Percentiles rank a stretch among this genome's conserved stretches.
Evolutionary conservation across 2,329 filamentous ascomycete species (phyloP).

Genomic region (Catunica adiposa): DNA sequence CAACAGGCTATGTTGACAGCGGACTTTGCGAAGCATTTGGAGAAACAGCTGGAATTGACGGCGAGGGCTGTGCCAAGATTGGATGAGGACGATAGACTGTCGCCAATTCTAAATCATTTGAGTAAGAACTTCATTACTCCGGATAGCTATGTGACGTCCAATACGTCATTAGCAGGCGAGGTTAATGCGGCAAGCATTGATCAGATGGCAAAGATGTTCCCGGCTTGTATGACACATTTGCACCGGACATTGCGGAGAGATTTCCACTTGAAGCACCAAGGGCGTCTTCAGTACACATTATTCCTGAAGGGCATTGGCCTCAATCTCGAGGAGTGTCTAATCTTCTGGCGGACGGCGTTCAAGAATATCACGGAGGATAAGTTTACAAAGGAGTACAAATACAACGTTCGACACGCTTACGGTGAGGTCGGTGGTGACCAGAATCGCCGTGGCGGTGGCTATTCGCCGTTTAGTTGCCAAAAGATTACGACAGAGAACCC

Average conservation of each 20-base stretch:
- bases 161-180: conserved; percentile 46
- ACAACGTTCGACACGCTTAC: conserved; percentile 90
- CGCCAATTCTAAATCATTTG: conserved; percentile 53
- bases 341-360: conserved; percentile 85
- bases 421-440: conserved; percentile 88
- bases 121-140: conserved; percentile 91
- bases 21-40: conserved; percentile 66
- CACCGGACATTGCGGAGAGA: conserved; percentile 76
- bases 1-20: conserved; percentile 78
- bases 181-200: conserved; percentile 71
- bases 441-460: conserved; percentile 72
- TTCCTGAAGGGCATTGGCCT: conserved; percentile 95
- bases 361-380: conserved; percentile 77
- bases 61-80: conserved; percentile 79
- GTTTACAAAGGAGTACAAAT: conserved; percentile 95
- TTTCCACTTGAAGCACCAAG: conserved; percentile 81
- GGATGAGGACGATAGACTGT: conserved; percentile 87
- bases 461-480: conserved; percentile 84
- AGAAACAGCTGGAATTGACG: conserved; percentile 75
- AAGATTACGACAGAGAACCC: conserved; percentile 84
- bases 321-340: conserved; percentile 72
- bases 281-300: conserved; percentile 82
- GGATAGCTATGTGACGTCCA: conserved; percentile 58
- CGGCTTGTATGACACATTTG: conserved; percentile 84
- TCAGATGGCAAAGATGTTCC: conserved; percentile 63